Conservation (phyloP, 2,329 filamentous ascomycete genomes). For the Elsinoe batatas region DNA sequence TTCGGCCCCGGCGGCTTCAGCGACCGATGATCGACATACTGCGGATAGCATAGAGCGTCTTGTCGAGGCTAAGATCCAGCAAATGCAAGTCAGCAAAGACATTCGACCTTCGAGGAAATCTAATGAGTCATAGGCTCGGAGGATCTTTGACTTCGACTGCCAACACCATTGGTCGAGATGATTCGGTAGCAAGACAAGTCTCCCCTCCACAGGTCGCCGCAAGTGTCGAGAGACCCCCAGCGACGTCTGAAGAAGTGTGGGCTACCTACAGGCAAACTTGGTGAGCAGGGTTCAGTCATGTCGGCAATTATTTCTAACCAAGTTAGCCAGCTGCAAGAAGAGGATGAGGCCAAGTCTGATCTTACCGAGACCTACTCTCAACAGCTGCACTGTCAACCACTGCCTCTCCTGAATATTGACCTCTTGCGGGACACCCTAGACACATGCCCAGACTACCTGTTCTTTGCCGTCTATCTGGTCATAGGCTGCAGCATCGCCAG, state of each 20-base stretch:
- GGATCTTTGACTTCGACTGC: not conserved
- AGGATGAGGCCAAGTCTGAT: not conserved
- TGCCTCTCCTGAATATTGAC: not conserved
- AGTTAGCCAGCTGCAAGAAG: not conserved
- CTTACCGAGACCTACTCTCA: not conserved
- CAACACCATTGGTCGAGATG: not conserved
- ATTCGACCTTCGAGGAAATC: not conserved
- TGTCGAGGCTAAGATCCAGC: slow-evolving; percentile 3
- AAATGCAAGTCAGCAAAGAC: not conserved
- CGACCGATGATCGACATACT: not conserved
- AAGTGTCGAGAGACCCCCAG: not conserved
- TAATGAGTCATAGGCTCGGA: not conserved
- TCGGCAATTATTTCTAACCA: not conserved
- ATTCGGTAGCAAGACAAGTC: not conserved
- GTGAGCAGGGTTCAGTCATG: not conserved
- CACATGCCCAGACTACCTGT: not conserved
- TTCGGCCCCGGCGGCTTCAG: not conserved
- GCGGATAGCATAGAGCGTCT: not conserved
- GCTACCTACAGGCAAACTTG: not conserved
- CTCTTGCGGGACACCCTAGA: not conserved
- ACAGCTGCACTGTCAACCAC: slow-evolving; percentile 7
- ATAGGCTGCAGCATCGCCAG: not conserved
- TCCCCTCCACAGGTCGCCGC: not conserved
- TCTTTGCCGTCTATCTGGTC: not conserved
- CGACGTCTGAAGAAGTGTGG: not conserved